Evolutionary conservation across 257 asterid species (phyloP).

Genomic region (Handroanthus guayacan): DNA sequence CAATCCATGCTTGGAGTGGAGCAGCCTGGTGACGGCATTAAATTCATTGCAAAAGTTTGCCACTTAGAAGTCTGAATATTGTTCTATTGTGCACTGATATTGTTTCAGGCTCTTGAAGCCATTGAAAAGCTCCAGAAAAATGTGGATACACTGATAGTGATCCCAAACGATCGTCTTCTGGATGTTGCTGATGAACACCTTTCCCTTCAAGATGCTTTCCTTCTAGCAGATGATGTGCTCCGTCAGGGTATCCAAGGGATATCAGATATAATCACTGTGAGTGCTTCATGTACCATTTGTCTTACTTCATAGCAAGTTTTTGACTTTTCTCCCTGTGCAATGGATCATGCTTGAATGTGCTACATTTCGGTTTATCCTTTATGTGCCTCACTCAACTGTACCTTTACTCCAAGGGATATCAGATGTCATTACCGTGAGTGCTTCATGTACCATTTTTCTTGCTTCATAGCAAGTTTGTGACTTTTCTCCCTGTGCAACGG

Average conservation of each 20-base stretch:
- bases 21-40: conserved; percentile 20
- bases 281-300: conserved; percentile 8
- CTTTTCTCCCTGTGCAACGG: not conserved
- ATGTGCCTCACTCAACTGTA: not conserved
- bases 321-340: not conserved
- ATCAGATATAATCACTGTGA: conserved; percentile 92
- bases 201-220: conserved; percentile 97
- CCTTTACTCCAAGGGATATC: conserved; percentile 81
- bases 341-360: conserved; percentile 3
- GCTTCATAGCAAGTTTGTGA: conserved; percentile 15
- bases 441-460: not conserved
- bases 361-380: not conserved
- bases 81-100: conserved; percentile 26
- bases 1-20: conserved; percentile 26
- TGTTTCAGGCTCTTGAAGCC: conserved; percentile 89
- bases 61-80: not conserved
- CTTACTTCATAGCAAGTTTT: conserved; percentile 14
- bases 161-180: conserved; percentile 94
- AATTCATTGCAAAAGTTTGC: conserved; percentile 1
- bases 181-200: conserved; percentile 96
- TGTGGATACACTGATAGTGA: conserved; percentile 94
- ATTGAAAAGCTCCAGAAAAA: conserved; percentile 95
- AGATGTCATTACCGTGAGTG: conserved; percentile 84
- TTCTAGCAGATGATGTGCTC: conserved; percentile 96
- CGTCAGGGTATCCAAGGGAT: conserved; percentile 99